These are phyloP conservation scores for Fusarium buxicola DNA, from an alignment of 2,329 filamentous ascomycete genomes.

Conservation along the genomic window DNA sequence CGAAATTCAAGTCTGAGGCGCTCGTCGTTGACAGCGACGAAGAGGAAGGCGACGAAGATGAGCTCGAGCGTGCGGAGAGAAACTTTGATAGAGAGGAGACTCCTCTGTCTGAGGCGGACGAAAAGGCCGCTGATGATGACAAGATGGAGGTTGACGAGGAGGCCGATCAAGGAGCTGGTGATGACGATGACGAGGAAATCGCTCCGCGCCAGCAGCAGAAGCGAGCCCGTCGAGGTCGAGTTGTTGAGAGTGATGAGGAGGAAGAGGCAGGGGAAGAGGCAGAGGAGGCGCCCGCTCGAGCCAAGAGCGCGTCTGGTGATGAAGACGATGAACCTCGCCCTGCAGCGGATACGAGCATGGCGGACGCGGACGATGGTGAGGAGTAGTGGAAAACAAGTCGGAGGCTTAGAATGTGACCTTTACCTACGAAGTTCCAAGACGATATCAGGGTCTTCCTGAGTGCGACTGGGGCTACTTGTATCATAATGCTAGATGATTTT, in stretches of 20 bases:
- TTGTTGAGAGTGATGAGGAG: slow-evolving; percentile 67
- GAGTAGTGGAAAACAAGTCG: slow-evolving; percentile 30
- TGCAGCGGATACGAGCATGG: slow-evolving; percentile 55
- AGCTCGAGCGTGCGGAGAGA: slow-evolving; percentile 60
- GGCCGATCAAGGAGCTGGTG: slow-evolving; percentile 52
- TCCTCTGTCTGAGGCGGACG: slow-evolving; percentile 53
- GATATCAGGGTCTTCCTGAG: slow-evolving; percentile 5
- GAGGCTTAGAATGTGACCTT: slow-evolving; percentile 28
- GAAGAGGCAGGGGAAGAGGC: slow-evolving; percentile 51
- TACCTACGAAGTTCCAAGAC: slow-evolving; percentile 21
- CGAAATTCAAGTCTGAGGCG: slow-evolving; percentile 88
- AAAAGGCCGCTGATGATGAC: slow-evolving; percentile 54
- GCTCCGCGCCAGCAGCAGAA: slow-evolving; percentile 57
- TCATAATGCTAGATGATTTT: slow-evolving; percentile 37
- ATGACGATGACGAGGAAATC: slow-evolving; percentile 63
- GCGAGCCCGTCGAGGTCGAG: slow-evolving; percentile 62
- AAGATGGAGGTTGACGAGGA: slow-evolving; percentile 65
- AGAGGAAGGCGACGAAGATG: slow-evolving; percentile 57
- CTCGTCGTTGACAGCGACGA: slow-evolving; percentile 83
- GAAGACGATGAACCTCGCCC: slow-evolving; percentile 45
- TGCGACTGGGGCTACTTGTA: slow-evolving; percentile 27
- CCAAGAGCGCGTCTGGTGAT: slow-evolving; percentile 37
- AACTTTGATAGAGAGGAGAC: slow-evolving; percentile 54
- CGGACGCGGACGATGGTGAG: slow-evolving; percentile 52
- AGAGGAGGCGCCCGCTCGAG: slow-evolving; percentile 25